Base-by-base conservation (phyloP, 352 stramenopile species). In the Phytophthora hybrid region DNA sequence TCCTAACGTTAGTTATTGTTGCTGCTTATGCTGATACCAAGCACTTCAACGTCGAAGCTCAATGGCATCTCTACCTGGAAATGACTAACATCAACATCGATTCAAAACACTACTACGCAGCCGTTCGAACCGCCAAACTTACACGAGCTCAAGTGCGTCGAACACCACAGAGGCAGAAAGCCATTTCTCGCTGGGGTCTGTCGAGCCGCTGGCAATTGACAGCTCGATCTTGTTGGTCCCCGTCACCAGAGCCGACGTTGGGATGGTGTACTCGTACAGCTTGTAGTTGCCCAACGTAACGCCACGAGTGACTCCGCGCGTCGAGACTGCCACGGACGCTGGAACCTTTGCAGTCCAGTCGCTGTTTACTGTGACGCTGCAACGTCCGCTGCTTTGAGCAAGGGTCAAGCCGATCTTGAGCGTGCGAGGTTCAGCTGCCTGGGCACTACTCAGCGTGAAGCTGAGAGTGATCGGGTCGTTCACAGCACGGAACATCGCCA, bases 221-320 rank as follows among this genome's bases (percentile, higher is more conserved):
- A 88, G 29, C 10, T 68, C 66, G 19, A 86, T 70, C 58, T 56
- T 69, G 69, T 86, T 86, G 14, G 63, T 63, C 3, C 77, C 79
- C 39, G 51, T 63, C 5, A 79, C 39, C 3, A 88, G 60, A 10
- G 75, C 69, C 0, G 49, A 77, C 1, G 41, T 59, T 13, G 81
- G 81, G 46, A 88, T 82, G 29, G 46, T 72, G 77, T 82, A 85
- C 67, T 85, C 62, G 69, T 88, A 83, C 5, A 82, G 13, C 52
- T 77, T 76, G 63, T 88, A 88, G 70, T 85, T 86, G 47, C 79
- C 81, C 3, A 71, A 53, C 8, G 66, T 85, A n/a, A 78, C 68
- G 5, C 81, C 81, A 19, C 81, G 77, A 1, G 81, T 88, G 46
- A 88, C 63, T 19, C 81, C 81, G 18, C 81, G 81, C 8, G 81